Base-by-base conservation (phyloP, 2,329 filamentous ascomycete species). In the Fusarium sp. region DNA sequence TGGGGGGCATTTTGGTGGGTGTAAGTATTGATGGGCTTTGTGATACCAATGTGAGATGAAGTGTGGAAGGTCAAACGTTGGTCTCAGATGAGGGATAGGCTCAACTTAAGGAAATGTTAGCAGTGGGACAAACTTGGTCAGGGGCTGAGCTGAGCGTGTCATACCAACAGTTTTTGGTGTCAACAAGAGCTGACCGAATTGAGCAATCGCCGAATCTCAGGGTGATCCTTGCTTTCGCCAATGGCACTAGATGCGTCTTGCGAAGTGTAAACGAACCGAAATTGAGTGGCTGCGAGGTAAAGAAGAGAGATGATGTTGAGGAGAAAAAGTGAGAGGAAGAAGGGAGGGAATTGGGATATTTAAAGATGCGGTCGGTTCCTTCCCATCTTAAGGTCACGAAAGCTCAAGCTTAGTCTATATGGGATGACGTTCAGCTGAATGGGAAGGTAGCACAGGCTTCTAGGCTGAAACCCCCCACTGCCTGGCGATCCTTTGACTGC, bases 191-290 rank as follows among this genome's bases (percentile, higher is more conserved):
- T 62, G 58, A 58, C 70, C 67, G 24, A 59, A 73, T 55, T 19
- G 34, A 73, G 70, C 61, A 73, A 73, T 73, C 70, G 68, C 70
- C 70, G 70, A 65, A 42, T 55, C 42, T 56, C 40, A 59, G 26
- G 56, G 45, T 45, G 50, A 62, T 66, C 65, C 58, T 58, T 56
- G 52, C 44, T 34, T 46, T 51, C 36, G 42, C 56, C 56, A 61
- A 70, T 62, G 56, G 52, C 39, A 34, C 20, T 17, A 49, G 43
- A 19, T 42, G 19, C 23, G 19, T 42, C 45, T 46, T 38, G 49
- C 14, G 43, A 40, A 12, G 38, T 4, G 8, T 20, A 34, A 48
- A 43, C 14, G 32, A 39, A 34, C 12, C 15, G 58, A 63, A 12
- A 66, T 61, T 39, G 55, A 44, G 15, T 36, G 19, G 45, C 28